phyloP scores from a whole-genome alignment of 2,329 filamentous ascomycete genomes.

The Bipolaris zeicola region DNA sequence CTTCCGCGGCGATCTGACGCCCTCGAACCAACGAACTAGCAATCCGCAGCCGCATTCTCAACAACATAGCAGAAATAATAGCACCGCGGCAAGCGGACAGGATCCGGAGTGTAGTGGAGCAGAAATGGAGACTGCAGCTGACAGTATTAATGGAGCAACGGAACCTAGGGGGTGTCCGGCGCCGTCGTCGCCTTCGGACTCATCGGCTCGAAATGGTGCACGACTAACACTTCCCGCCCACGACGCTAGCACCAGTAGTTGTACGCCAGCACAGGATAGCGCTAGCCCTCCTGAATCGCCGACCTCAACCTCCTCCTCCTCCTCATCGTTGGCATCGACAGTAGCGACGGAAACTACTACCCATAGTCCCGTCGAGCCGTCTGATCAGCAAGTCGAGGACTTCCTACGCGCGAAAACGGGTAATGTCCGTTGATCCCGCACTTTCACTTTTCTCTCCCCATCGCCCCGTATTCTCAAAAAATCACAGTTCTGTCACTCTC shows the following conservation, averaged over 20 bases:
- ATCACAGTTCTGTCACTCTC: too few relatives aligned
- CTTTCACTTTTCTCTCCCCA: neutral
- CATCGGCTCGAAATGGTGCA: neutral
- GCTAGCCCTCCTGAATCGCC: neutral
- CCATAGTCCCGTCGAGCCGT: neutral
- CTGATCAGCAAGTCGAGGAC: constrained; percentile 25
- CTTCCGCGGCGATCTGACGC: constrained; percentile 37
- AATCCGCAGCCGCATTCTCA: neutral
- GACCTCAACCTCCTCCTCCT: too few relatives aligned
- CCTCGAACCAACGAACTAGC: constrained; percentile 25
- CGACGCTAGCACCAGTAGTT: neutral
- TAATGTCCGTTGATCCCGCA: constrained; percentile 1
- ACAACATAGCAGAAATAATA: neutral
- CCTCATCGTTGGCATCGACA: too few relatives aligned
- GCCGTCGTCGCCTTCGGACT: neutral
- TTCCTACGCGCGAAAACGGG: constrained; percentile 31
- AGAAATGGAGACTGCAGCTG: neutral
- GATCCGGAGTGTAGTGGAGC: neutral
- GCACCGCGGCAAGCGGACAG: neutral
- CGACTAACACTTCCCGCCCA: neutral
- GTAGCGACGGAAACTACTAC: neutral
- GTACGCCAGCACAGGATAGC: neutral
- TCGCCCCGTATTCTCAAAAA: too few relatives aligned
- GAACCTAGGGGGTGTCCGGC: neutral
- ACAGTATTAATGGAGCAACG: neutral